phyloP scores from a whole-genome alignment of 2,329 filamentous ascomycete genomes.

The Cladophialophora bantiana region DNA sequence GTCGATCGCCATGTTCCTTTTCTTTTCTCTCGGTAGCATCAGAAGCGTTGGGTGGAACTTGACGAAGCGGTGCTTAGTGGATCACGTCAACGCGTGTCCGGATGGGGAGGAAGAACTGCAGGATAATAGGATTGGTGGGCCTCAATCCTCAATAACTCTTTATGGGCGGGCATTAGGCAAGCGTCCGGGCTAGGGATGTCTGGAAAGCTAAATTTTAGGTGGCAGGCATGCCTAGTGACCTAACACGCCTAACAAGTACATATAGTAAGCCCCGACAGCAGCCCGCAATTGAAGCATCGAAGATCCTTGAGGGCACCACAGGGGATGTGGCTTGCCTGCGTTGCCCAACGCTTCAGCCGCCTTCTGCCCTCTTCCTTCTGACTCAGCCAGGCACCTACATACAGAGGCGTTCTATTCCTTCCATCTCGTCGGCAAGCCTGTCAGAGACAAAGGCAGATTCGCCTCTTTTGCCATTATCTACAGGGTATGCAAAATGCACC shows the following conservation, averaged over 20 bases:
- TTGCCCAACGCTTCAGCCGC: background rate
- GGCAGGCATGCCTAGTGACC: background rate
- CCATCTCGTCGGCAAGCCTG: background rate
- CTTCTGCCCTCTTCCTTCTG: background rate
- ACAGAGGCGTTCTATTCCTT: background rate
- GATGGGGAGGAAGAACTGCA: background rate
- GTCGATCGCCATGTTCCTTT: background rate
- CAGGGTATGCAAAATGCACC: background rate
- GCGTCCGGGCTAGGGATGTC: background rate
- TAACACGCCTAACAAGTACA: too few relatives aligned
- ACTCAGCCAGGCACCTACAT: background rate
- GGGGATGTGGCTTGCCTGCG: background rate
- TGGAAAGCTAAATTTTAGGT: background rate
- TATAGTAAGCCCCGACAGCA: background rate
- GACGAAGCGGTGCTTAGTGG: slow-evolving; percentile 2
- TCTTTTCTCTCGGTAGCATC: background rate
- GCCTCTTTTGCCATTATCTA: background rate
- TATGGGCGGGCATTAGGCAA: slow-evolving; percentile 1
- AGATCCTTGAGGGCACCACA: slow-evolving; percentile 1
- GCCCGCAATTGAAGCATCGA: slow-evolving; percentile 2
- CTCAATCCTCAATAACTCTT: slow-evolving; percentile 1
- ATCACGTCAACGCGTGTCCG: slow-evolving; percentile 8
- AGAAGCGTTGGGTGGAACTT: slow-evolving; percentile 12
- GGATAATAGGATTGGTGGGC: background rate
- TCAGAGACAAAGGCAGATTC: background rate